These are phyloP conservation scores for Saccharomyces hybrid DNA, from an alignment of 1,139 yeast genomes.

Conservation along the genomic window DNA sequence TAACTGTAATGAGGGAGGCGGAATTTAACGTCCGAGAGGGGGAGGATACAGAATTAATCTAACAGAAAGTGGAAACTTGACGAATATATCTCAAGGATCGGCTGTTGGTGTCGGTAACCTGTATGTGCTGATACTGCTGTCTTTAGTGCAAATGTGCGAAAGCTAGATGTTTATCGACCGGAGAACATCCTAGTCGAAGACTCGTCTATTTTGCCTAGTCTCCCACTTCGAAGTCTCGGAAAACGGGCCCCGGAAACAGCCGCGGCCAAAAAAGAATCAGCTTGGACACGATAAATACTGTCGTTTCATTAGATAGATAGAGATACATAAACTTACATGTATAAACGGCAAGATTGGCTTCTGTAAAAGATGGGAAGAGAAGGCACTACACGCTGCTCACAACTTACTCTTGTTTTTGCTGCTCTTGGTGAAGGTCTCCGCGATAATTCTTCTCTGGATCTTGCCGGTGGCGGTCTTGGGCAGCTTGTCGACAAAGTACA, in stretches of 20 bases:
- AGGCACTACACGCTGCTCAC: slow-evolving; percentile 6
- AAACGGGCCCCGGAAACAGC: slow-evolving; percentile 1
- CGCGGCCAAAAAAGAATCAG: neutral
- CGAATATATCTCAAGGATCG: neutral
- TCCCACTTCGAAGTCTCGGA: slow-evolving; percentile 1
- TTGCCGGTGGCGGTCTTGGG: slow-evolving; percentile 72
- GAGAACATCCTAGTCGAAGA: neutral
- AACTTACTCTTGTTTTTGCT: slow-evolving; percentile 31
- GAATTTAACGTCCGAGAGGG: neutral
- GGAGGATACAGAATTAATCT: neutral
- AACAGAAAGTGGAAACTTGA: neutral
- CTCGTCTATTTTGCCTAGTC: neutral
- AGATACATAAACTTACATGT: neutral
- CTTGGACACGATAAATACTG: neutral
- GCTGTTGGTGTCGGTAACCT: neutral
- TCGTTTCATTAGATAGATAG: neutral
- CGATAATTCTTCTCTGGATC: slow-evolving; percentile 56
- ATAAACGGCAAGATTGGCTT: neutral
- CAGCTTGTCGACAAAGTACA: slow-evolving; percentile 49
- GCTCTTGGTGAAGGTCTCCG: slow-evolving; percentile 34
- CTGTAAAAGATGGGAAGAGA: no score
- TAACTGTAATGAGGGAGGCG: neutral
- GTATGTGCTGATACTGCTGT: neutral
- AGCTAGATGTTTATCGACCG: neutral
- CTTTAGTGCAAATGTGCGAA: neutral